Percentiles rank a stretch among this genome's conserved stretches.
Evolutionary conservation across 208 protist species (phyloP).

Genomic region (Wallacemonas sp.): DNA sequence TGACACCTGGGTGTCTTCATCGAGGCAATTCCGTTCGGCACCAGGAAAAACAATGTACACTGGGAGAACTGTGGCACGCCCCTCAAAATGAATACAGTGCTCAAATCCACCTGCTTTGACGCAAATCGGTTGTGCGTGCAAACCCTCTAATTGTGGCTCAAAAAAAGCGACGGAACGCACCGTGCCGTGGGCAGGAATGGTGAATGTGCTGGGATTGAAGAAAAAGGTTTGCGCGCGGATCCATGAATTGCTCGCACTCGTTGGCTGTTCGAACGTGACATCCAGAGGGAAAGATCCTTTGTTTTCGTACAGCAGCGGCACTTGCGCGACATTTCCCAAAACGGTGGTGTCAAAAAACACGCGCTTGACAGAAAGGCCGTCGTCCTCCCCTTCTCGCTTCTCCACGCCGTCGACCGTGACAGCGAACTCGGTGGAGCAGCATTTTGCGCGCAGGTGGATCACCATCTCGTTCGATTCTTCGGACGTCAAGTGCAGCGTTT

Average conservation of each 20-base stretch:
- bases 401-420: constrained; percentile 32
- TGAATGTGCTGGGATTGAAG: constrained; percentile 42
- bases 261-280: constrained; percentile 37
- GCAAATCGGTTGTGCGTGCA: constrained; percentile 15
- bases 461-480: constrained; percentile 31
- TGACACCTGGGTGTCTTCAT: constrained; percentile 9
- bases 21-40: constrained; percentile 2
- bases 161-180: constrained; percentile 26
- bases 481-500: constrained; percentile 43
- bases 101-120: constrained; percentile 44
- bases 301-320: constrained; percentile 49
- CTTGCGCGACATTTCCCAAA: constrained; percentile 23
- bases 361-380: constrained; percentile 23
- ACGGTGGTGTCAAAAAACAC: constrained; percentile 45
- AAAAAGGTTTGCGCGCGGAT: constrained; percentile 46
- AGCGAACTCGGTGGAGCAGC: constrained; percentile 52
- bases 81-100: constrained; percentile 34
- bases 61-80: constrained; percentile 23
- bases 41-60: constrained; percentile 42
- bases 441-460: constrained; percentile 44
- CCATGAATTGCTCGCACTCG: constrained; percentile 18
- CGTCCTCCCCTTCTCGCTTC: constrained; percentile 12
- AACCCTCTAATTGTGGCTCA: constrained; percentile 31
- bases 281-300: constrained; percentile 60
- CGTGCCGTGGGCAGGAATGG: constrained; percentile 36